Conservation (phyloP, 495 filamentous ascomycete genomes). For the Penicillium pulvis region DNA sequence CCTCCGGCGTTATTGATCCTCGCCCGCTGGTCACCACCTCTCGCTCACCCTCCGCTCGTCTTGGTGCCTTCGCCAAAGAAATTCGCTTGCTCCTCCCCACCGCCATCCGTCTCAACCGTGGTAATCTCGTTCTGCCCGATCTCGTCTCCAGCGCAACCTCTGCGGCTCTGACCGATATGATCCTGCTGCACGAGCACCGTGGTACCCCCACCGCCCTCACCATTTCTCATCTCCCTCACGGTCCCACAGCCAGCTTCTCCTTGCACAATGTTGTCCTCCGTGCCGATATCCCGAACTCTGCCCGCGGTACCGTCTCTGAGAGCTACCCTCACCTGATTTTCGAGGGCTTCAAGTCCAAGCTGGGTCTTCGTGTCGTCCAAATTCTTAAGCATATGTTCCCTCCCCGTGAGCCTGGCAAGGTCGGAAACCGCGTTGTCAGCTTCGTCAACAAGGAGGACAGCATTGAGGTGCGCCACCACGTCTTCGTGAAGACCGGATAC, state of each 20-base stretch:
- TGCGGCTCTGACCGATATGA: conserved; percentile 77
- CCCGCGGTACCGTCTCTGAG: conserved; percentile 89
- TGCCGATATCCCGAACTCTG: conserved; percentile 86
- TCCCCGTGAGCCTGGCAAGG: conserved; percentile 77
- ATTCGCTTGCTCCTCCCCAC: conserved; percentile 90
- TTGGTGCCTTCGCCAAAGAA: conserved; percentile 93
- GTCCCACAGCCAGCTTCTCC: conserved; percentile 87
- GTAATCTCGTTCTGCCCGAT: conserved; percentile 83
- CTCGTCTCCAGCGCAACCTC: conserved; percentile 78
- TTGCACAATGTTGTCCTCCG: conserved; percentile 94
- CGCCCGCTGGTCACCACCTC: conserved; percentile 91
- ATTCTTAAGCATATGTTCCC: conserved; percentile 95
- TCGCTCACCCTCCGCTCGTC: conserved; percentile 79
- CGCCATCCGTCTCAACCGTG: conserved; percentile 85
- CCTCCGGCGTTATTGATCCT: conserved; percentile 83
- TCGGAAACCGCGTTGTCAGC: conserved; percentile 86
- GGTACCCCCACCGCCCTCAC: conserved; percentile 91
- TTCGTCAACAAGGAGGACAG: conserved; percentile 95
- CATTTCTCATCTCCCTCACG: conserved; percentile 88
- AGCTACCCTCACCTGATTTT: conserved; percentile 95
- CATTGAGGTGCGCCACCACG: conserved; percentile 83
- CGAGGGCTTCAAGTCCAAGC: conserved; percentile 81
- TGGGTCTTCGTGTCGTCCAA: conserved; percentile 85
- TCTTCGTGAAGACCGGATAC: conserved; percentile 82
- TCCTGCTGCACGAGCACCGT: conserved; percentile 91